These are phyloP conservation scores for Aspergillus hiratsukae DNA, from an alignment of 2,329 filamentous ascomycete genomes.

Conservation along the genomic window DNA sequence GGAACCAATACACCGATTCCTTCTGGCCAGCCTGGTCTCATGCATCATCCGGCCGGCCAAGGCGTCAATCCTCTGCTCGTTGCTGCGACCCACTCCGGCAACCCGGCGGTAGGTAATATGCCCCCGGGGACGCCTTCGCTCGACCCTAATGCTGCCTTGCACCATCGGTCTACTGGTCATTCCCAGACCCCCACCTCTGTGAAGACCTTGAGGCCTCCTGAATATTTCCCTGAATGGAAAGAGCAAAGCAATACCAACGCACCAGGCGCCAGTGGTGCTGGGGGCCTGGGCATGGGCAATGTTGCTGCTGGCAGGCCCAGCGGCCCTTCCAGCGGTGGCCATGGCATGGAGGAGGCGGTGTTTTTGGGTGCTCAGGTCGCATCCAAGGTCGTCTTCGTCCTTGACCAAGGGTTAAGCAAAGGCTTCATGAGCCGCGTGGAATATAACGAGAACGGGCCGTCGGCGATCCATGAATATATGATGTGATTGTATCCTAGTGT, in stretches of 20 bases:
- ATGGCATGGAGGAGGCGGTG: constrained; percentile 70
- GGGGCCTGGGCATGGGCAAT: constrained; percentile 10
- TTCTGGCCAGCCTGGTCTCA: constrained; percentile 43
- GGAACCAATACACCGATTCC: constrained; percentile 74
- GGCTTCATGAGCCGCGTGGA: constrained; percentile 65
- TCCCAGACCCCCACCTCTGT: constrained; percentile 79
- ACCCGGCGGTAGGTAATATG: constrained; percentile 31
- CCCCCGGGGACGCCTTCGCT: constrained; percentile 33
- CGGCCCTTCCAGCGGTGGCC: constrained; percentile 21
- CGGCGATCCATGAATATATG: constrained; percentile 57
- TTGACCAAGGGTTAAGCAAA: constrained; percentile 63
- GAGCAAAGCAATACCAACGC: constrained; percentile 52
- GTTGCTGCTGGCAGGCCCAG: constrained; percentile 40
- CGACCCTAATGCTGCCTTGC: constrained; percentile 32
- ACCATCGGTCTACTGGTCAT: constrained; percentile 57
- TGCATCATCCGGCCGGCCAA: constrained; percentile 53
- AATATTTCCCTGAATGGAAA: constrained; percentile 89
- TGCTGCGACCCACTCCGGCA: constrained; percentile 65
- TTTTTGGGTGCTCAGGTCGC: constrained; percentile 87
- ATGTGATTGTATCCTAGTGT: constrained; percentile 25
- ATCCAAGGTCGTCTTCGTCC: constrained; percentile 67
- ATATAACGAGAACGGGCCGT: constrained; percentile 64
- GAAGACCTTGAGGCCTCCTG: constrained; percentile 70
- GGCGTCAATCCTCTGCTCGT: constrained; percentile 87
- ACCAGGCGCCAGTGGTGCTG: constrained; percentile 24